phyloP scores from a whole-genome alignment of 1,284 basidiomycete species.

The Austroboletus niveus region DNA sequence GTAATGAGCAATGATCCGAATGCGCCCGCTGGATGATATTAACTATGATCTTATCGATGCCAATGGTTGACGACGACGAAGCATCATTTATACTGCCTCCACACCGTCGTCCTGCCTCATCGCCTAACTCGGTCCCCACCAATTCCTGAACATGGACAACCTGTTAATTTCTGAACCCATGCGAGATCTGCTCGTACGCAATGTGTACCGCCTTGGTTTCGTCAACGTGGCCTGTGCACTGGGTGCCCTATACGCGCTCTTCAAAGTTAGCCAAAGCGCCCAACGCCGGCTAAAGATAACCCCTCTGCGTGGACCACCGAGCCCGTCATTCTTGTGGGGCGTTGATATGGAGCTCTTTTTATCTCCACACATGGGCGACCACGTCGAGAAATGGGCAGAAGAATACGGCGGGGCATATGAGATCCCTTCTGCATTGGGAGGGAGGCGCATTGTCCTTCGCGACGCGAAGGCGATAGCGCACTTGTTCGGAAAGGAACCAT shows the following conservation, averaged over 20 bases:
- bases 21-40: no score
- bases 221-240: constrained; percentile 1
- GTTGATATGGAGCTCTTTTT: constrained; percentile 10
- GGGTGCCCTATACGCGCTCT: constrained; percentile 11
- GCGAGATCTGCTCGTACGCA: no score
- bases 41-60: no score
- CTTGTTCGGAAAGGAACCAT: constrained; percentile 44
- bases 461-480: constrained; percentile 57
- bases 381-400: constrained; percentile 36
- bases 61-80: constrained; percentile 13
- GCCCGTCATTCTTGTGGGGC: constrained; percentile 30
- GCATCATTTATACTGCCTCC: constrained; percentile 3
- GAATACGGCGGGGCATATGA: constrained; percentile 49
- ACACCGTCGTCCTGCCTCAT: no score
- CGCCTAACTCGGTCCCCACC: no score
- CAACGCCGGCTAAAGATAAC: constrained; percentile 24
- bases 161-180: constrained; percentile 13
- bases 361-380: constrained; percentile 16
- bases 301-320: constrained; percentile 31
- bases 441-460: constrained; percentile 37
- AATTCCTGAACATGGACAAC: no score
- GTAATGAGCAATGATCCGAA: no score
- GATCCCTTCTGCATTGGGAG: constrained; percentile 42
- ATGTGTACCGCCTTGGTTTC: no score
- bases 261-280: constrained; percentile 8